A percentile compares a stretch with the other conserved stretches of the same genome.
Evolutionary conservation across 345 rosid genomes (phyloP).

Genomic region (Eutrema heterophyllum): DNA sequence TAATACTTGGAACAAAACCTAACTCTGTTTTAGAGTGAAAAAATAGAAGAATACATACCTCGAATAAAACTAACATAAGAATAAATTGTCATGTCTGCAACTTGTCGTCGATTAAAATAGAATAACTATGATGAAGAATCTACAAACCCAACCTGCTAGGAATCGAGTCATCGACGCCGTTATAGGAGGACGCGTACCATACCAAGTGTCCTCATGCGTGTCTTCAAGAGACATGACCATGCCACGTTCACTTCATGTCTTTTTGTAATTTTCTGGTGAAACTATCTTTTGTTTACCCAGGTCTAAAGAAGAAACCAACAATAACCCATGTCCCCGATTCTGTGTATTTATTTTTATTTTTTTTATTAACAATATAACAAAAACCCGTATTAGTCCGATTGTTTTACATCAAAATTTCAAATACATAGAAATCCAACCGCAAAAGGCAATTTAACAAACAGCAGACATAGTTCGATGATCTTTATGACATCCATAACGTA

Average conservation of each 20-base stretch:
- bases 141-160: neutral
- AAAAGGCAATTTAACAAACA: neutral
- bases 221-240: conserved; percentile 8
- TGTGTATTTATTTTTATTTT: neutral
- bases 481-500: neutral
- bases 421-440: neutral
- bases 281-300: neutral
- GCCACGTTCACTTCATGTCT: conserved; percentile 32
- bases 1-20: no score
- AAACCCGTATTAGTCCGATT: neutral
- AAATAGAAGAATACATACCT: no score
- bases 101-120: neutral
- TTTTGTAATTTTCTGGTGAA: neutral
- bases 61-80: neutral
- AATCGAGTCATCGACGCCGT: conserved; percentile 7
- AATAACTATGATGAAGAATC: neutral
- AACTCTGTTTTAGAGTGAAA: no score
- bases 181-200: conserved; percentile 27
- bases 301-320: conserved; percentile 5
- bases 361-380: conserved; percentile 1
- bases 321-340: conserved; percentile 5
- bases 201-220: conserved; percentile 34
- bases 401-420: neutral
- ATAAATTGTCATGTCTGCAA: neutral
- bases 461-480: neutral